Evolutionary conservation across 2,329 filamentous ascomycete genomes (phyloP).

Genomic region (Penicillium palitans): DNA sequence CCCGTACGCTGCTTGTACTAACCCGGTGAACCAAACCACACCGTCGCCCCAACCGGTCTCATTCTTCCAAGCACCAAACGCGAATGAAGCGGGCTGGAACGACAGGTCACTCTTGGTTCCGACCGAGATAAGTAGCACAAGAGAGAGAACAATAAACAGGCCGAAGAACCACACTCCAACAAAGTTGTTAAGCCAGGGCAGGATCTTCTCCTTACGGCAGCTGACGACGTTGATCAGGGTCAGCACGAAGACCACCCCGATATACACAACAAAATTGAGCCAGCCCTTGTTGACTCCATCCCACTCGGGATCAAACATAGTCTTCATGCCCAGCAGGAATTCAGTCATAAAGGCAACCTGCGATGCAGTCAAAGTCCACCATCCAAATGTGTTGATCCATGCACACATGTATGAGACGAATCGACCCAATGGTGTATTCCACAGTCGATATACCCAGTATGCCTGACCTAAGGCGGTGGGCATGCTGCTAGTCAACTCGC

Average conservation of each 20-base stretch:
- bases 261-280: conserved; percentile 57
- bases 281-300: conserved; percentile 49
- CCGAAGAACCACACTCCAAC: conserved; percentile 55
- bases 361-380: conserved; percentile 59
- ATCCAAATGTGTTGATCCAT: conserved; percentile 62
- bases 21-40: conserved; percentile 59
- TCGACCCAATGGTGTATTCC: conserved; percentile 45
- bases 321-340: conserved; percentile 59
- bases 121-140: conserved; percentile 56
- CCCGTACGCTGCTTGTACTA: conserved; percentile 59
- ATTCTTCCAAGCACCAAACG: conserved; percentile 56
- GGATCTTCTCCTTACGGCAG: conserved; percentile 51
- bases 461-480: conserved; percentile 62
- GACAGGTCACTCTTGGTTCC: conserved; percentile 47
- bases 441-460: conserved; percentile 55
- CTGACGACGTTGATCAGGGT: conserved; percentile 55
- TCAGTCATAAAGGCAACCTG: conserved; percentile 60
- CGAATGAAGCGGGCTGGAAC: conserved; percentile 54
- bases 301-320: conserved; percentile 55
- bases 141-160: conserved; percentile 54
- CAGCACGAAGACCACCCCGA: conserved; percentile 51
- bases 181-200: conserved; percentile 59
- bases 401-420: conserved; percentile 59
- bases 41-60: conserved; percentile 56
- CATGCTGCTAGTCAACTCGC: conserved; percentile 60